Evolutionary conservation across 129 eudicot species (phyloP), one percentile per base, ranked within the genome.

Genomic region (Helianthus annuus): DNA sequence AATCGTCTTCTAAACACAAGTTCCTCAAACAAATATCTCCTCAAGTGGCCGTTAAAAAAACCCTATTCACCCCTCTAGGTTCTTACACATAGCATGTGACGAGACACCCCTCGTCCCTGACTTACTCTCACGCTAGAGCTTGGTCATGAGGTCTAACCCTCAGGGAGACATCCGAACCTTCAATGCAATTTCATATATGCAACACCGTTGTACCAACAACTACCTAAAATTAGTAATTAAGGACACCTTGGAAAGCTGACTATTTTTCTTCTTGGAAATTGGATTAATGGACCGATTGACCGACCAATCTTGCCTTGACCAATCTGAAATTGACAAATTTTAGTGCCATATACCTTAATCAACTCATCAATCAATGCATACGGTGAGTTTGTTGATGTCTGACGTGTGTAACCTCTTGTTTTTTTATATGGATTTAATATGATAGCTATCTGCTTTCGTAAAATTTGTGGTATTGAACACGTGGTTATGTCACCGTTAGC

Each of bases 401-500:
- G 57, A 39, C 66, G 19, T 66, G 17, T n/a, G 32, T 38, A 19
- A 54, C 52, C 74, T 53, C 52, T 13, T 45, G 59, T 39, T 66
- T 75, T 75, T 58, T 76, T 56, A 36, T 67, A 45, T 56, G 72
- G 60, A 55, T 40, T 74, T 17, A 76, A 16, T 66, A 11, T 45
- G 12, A 13, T 66, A 66, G 45, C 49, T 66, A 66, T 56, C 22
- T 56, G 13, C 60, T 76, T 67, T 27, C 39, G 19, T 55, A 48
- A 48, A 49, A 27, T 45, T 40, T 22, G n/a, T 32, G 27, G 66
- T 56, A 66, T 66, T 66, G 4, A 67, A 56, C 24, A 29, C 68
- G 16, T 65, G 73, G 64, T 73, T 64, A 36, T 39, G 46, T 51
- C 77, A 38, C 63, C 70, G 34, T 14, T 74, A 13, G 44, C 24